Conservation (phyloP, 1,284 basidiomycete genomes). For the Paramarasmius palmivorus region DNA sequence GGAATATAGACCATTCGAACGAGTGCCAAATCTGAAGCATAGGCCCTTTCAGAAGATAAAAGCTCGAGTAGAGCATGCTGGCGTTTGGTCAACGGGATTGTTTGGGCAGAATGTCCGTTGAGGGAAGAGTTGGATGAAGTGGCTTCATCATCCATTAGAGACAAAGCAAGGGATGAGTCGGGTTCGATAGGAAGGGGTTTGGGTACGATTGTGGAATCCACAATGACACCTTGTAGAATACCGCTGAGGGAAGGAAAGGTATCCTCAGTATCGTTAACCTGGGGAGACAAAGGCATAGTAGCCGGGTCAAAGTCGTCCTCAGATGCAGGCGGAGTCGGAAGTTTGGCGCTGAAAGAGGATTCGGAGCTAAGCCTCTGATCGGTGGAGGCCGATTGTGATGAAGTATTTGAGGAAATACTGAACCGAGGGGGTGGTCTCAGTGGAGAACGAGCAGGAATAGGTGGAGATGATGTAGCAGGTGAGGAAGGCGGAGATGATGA, state of each 20-base stretch:
- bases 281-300: slow-evolving; percentile 22
- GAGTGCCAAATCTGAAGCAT: slow-evolving; percentile 85
- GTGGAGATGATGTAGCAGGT: slow-evolving; percentile 21
- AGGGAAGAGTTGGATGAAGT: slow-evolving; percentile 18
- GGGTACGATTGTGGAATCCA: slow-evolving; percentile 7
- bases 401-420: slow-evolving; percentile 17
- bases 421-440: slow-evolving; percentile 33
- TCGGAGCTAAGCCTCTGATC: slow-evolving; percentile 9
- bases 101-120: slow-evolving; percentile 24
- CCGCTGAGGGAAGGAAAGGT: slow-evolving; percentile 21
- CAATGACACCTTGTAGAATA: slow-evolving; percentile 17
- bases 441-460: slow-evolving; percentile 37
- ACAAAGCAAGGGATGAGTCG: slow-evolving; percentile 16
- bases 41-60: slow-evolving; percentile 81
- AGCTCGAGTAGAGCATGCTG: slow-evolving; percentile 85
- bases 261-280: slow-evolving; percentile 26
- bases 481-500: slow-evolving; percentile 17
- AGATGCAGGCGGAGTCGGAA: slow-evolving; percentile 24
- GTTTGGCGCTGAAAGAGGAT: slow-evolving; percentile 17
- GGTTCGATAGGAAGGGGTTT: slow-evolving; percentile 10
- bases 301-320: slow-evolving; percentile 29
- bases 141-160: slow-evolving; percentile 17
- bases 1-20: slow-evolving; percentile 85
- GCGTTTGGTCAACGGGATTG: slow-evolving; percentile 59
- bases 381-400: slow-evolving; percentile 12